Evolutionary conservation across 2,329 filamentous ascomycete genomes (phyloP), one percentile per base, ranked within the genome.

Genomic region (Xylaria multiplex): DNA sequence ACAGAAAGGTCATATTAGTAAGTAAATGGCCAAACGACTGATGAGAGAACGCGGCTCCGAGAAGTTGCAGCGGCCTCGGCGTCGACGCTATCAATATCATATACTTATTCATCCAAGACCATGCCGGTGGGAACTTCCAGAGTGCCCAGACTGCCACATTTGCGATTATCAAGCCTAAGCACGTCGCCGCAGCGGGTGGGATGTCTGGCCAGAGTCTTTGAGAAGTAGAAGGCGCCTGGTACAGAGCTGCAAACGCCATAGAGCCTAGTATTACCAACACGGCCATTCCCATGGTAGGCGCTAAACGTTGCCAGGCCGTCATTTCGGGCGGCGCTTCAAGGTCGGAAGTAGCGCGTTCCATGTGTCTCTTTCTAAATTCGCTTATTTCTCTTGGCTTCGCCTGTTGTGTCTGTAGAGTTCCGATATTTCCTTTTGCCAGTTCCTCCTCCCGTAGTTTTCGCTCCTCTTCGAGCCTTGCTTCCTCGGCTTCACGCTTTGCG

Each of bases 11-110:
- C 85, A 92, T 88, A 78, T 95, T 95, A 48, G 83, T 75, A 27
- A 82, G 66, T 43, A 92, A 76, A 77, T 96, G 92, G 53, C 77
- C 73, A 19, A 88, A 70, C 2, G 78, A 79, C 60, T 91, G 86
- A 79, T 96, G 92, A 22, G 89, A 91, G 80, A 93, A 92, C 56
- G 87, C 80, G 70, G 87, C 87, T 40, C 87, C 86, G 32, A 95
- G 73, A 67, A 92, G 77, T 68, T 86, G 85, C 22, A 87, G 64
- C 3, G 90, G 84, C 68, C 84, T 84, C 8, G 91, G 90, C 58
- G 88, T 88, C 6, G 87, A 90, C 6, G 90, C 84, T 8, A 89
- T 81, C 42, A 90, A 77, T 46, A 91, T 81, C 79, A 92, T 88
- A 80, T 90, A 90, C 68, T 83, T 86, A 79, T 93, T 94, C 70